Evolutionary conservation across 2,329 filamentous ascomycete genomes (phyloP).

Genomic region (Daldinia sp.): DNA sequence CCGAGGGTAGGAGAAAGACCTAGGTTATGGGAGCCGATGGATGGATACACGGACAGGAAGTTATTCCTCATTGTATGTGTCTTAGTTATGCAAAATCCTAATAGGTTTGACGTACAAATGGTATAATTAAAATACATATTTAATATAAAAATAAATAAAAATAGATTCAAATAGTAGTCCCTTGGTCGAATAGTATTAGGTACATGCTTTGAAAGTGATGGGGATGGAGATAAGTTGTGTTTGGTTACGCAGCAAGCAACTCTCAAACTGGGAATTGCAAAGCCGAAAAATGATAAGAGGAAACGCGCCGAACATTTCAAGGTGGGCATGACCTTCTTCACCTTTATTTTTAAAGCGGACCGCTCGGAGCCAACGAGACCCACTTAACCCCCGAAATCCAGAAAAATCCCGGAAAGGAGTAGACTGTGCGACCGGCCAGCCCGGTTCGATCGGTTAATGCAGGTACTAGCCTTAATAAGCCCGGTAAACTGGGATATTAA

Average conservation of each 20-base stretch:
- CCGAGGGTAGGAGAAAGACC: neutral
- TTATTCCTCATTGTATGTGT: too few relatives aligned
- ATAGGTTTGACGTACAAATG: too few relatives aligned
- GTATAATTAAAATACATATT: neutral
- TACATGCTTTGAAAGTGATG: too few relatives aligned
- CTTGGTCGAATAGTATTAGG: too few relatives aligned
- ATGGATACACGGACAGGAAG: neutral
- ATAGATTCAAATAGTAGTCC: too few relatives aligned
- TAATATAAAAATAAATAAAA: neutral
- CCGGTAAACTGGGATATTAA: neutral
- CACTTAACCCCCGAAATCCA: constrained; percentile 13
- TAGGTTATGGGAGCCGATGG: neutral
- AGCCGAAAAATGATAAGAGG: neutral
- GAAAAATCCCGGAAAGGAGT: constrained; percentile 8
- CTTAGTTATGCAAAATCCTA: too few relatives aligned
- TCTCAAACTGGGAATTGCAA: too few relatives aligned
- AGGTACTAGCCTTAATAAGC: constrained; percentile 12
- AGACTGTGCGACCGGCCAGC: constrained; percentile 9
- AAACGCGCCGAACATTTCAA: neutral
- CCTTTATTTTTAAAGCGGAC: neutral
- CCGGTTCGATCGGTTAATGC: constrained; percentile 6
- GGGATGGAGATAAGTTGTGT: too few relatives aligned
- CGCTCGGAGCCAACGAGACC: constrained; percentile 4
- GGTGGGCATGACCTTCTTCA: neutral
- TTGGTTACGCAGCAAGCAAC: too few relatives aligned